Evolutionary conservation across 805 yeast genomes (phyloP).

Genomic region (Tetrapisispora iriomotensis): DNA sequence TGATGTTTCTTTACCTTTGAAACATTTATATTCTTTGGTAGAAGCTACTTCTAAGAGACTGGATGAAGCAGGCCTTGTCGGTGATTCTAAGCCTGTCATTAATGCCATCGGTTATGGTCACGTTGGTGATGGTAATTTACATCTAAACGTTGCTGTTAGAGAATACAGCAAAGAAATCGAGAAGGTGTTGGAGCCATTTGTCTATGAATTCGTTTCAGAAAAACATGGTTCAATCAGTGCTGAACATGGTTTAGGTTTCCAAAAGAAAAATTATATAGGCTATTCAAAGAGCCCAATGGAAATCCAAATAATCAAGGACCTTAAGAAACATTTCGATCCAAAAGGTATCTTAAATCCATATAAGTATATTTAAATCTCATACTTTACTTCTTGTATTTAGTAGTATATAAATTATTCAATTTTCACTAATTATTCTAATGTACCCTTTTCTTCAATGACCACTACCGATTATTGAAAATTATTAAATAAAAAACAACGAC

Average conservation of each 20-base stretch:
- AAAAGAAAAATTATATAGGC: slow-evolving; percentile 80
- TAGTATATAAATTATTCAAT: neutral
- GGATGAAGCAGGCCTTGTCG: slow-evolving; percentile 44
- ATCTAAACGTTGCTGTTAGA: slow-evolving; percentile 85
- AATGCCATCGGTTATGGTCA: slow-evolving; percentile 97
- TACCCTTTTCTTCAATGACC: neutral
- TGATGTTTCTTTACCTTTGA: slow-evolving; percentile 86
- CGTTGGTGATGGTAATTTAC: slow-evolving; percentile 94
- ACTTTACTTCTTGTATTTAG: no score
- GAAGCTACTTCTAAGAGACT: slow-evolving; percentile 63
- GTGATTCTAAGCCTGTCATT: slow-evolving; percentile 60
- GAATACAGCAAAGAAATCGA: slow-evolving; percentile 74
- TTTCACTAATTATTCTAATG: neutral
- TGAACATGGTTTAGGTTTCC: slow-evolving; percentile 96
- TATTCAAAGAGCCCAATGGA: slow-evolving; percentile 72
- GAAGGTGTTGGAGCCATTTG: slow-evolving; percentile 79
- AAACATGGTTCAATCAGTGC: slow-evolving; percentile 86
- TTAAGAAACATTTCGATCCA: slow-evolving; percentile 83
- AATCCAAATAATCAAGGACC: slow-evolving; percentile 61
- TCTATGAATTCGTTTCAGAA: slow-evolving; percentile 74
- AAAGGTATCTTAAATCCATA: slow-evolving; percentile 89
- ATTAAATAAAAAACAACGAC: no score
- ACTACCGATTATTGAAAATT: no score
- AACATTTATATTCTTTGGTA: slow-evolving; percentile 71
- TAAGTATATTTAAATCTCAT: slow-evolving; percentile 69